phyloP scores from a whole-genome alignment of 176 grass and related monocot genomes.

The Luzula sylvatica region DNA sequence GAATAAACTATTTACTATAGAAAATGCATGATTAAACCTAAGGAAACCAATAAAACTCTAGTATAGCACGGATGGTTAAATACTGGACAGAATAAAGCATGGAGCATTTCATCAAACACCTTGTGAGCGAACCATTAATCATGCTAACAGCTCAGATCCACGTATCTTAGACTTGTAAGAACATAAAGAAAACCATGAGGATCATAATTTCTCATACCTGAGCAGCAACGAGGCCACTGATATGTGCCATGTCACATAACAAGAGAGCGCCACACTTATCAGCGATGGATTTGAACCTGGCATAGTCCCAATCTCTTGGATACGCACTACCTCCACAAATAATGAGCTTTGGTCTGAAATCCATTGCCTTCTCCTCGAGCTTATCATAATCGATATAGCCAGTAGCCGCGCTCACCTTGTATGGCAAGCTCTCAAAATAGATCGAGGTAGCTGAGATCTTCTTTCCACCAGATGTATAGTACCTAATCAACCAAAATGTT shows the following conservation, averaged over 20 bases:
- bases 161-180: conserved; percentile 12
- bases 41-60: neutral
- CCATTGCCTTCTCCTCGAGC: conserved; percentile 95
- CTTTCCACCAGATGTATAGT: conserved; percentile 85
- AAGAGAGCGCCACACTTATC: conserved; percentile 88
- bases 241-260: conserved; percentile 98
- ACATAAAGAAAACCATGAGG: neutral
- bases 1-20: too few relatives aligned
- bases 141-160: neutral
- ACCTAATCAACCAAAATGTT: conserved; percentile 7
- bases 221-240: conserved; percentile 83
- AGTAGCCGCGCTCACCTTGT: conserved; percentile 62
- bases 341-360: conserved; percentile 98
- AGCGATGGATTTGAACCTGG: conserved; percentile 62
- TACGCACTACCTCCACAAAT: conserved; percentile 96
- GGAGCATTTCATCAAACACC: conserved; percentile 3
- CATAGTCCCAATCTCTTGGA: conserved; percentile 97
- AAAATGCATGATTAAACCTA: neutral
- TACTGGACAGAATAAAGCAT: neutral
- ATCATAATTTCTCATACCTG: conserved; percentile 40
- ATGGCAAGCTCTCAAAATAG: conserved; percentile 90
- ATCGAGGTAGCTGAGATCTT: conserved; percentile 99
- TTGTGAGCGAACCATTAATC: neutral
- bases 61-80: neutral
- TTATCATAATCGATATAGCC: conserved; percentile 92